phyloP scores from a whole-genome alignment of 176 grass and related monocot species.

The Alopecurus myosuroides region DNA sequence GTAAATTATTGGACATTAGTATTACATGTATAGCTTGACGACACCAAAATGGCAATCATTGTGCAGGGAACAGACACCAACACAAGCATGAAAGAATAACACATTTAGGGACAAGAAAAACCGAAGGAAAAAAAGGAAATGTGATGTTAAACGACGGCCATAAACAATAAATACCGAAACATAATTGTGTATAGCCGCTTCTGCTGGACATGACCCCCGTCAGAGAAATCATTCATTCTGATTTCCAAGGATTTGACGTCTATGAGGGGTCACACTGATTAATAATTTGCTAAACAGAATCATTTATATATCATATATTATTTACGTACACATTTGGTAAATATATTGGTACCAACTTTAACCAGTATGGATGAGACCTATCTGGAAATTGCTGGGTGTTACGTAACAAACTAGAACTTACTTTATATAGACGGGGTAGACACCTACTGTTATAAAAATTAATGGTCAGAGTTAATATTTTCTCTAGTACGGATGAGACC shows the following conservation, averaged over 20 bases:
- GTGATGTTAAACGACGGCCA: background rate
- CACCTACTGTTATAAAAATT: background rate
- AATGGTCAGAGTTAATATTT: background rate
- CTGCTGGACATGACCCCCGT: background rate
- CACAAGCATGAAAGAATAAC: background rate
- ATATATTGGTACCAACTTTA: background rate
- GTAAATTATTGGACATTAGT: conserved; percentile 18
- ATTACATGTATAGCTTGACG: background rate
- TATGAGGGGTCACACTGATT: background rate
- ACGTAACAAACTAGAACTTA: background rate
- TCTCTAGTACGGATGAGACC: background rate
- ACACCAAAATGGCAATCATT: background rate
- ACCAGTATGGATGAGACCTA: background rate
- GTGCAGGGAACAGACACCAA: background rate
- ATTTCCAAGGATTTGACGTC: no score
- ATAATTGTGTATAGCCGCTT: background rate
- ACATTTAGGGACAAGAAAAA: background rate
- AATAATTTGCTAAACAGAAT: background rate
- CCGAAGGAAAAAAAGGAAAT: background rate
- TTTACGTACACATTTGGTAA: background rate
- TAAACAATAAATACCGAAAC: background rate
- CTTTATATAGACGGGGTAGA: background rate
- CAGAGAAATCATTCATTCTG: no score
- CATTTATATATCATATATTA: background rate
- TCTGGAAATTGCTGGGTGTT: background rate